Evolutionary conservation across 495 filamentous ascomycete species (phyloP).

Genomic region (Chaetomium tenue): DNA sequence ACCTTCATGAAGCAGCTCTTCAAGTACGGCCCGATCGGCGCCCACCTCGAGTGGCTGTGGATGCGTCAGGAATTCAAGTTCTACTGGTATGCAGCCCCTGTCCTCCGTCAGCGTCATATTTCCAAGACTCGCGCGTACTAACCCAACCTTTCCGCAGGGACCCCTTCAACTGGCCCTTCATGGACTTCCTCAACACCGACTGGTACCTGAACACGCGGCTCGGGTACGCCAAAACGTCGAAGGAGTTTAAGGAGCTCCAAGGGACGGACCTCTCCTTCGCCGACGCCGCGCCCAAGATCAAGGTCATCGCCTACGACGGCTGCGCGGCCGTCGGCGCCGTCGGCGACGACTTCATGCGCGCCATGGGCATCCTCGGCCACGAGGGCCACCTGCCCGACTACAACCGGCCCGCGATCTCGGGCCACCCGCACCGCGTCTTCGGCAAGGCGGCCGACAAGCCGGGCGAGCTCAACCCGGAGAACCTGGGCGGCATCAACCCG

Average conservation of each 20-base stretch:
- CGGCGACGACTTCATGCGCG: conserved; percentile 27
- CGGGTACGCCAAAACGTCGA: not conserved
- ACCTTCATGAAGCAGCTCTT: conserved; percentile 13
- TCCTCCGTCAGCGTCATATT: too few species aligned
- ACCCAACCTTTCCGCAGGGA: too few species aligned
- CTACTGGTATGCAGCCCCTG: too few species aligned
- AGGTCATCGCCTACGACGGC: conserved; percentile 26
- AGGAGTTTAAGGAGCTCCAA: not conserved
- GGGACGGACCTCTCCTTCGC: not conserved
- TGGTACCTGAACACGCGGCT: conserved; percentile 27
- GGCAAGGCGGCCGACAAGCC: not conserved
- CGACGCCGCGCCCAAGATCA: conserved; percentile 6
- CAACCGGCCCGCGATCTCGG: conserved; percentile 7
- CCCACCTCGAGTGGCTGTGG: conserved; percentile 24
- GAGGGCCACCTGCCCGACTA: conserved; percentile 6
- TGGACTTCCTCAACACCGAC: conserved; percentile 10
- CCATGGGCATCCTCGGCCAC: conserved; percentile 13
- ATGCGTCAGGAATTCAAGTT: conserved; percentile 30
- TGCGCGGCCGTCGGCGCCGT: conserved; percentile 30
- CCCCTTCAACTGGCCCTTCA: conserved; percentile 21
- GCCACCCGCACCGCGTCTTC: conserved; percentile 24
- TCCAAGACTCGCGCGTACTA: too few species aligned
- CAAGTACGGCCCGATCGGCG: conserved; percentile 21
- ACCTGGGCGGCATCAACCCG: conserved; percentile 22
- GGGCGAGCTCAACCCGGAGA: too few species aligned